phyloP scores from a whole-genome alignment of 1,284 basidiomycete genomes.

The Moesziomyces sp. region DNA sequence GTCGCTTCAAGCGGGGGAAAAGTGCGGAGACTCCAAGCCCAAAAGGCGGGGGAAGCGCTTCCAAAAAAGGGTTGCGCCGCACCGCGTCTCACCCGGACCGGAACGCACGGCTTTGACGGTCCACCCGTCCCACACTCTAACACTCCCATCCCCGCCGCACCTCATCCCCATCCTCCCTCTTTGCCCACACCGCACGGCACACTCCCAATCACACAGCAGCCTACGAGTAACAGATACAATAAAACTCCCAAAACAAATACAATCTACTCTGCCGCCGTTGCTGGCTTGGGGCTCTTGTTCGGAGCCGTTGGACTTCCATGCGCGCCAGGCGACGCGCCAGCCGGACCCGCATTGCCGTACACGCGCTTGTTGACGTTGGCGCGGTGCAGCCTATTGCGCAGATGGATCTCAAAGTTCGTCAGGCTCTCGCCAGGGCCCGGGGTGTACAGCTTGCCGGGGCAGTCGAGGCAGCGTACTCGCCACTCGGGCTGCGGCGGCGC shows the following conservation, averaged over 20 bases:
- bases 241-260: no score
- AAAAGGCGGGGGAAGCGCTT: no score
- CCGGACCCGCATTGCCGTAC: constrained; percentile 33
- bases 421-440: constrained; percentile 90
- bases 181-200: no score
- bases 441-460: constrained; percentile 93
- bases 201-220: no score
- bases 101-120: constrained; percentile 19
- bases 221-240: no score
- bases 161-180: no score
- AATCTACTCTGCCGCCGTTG: no score
- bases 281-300: constrained; percentile 11
- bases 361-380: constrained; percentile 57
- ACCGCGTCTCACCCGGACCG: constrained; percentile 5
- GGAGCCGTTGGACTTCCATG: constrained; percentile 1
- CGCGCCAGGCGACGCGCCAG: constrained; percentile 6
- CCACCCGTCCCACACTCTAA: background rate
- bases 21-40: no score
- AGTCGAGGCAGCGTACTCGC: constrained; percentile 93
- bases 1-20: no score
- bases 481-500: constrained; percentile 73
- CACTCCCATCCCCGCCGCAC: background rate
- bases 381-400: constrained; percentile 80
- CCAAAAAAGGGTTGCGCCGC: no score
- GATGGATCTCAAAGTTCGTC: constrained; percentile 90